Conservation (phyloP, 2,329 filamentous ascomycete species). For the Aspergillus ibericus region DNA sequence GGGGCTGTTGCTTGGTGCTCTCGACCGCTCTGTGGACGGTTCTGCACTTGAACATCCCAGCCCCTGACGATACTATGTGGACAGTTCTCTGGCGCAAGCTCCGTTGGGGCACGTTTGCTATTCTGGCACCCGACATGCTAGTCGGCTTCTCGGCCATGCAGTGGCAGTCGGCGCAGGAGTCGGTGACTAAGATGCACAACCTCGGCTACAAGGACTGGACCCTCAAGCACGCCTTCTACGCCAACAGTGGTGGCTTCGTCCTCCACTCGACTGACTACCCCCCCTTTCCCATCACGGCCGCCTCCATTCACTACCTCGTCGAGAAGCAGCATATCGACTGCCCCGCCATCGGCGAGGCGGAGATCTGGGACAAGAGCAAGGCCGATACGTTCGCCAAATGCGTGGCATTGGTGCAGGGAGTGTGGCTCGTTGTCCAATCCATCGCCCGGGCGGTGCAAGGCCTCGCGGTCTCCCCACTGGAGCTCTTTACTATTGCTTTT, state of each 20-base stretch:
- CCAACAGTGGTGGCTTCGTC: constrained; percentile 5
- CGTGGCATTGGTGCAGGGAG: constrained; percentile 1
- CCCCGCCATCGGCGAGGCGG: not conserved
- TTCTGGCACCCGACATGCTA: not conserved
- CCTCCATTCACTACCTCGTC: not conserved
- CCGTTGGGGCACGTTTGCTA: constrained; percentile 2
- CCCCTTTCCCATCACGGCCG: not conserved
- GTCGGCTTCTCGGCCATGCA: constrained; percentile 6
- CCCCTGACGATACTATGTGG: not conserved
- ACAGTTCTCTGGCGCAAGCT: not conserved
- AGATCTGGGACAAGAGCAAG: constrained; percentile 5
- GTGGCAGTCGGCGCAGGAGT: constrained; percentile 4
- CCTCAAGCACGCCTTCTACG: constrained; percentile 3
- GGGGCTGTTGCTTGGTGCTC: not conserved
- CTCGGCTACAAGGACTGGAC: constrained; percentile 3
- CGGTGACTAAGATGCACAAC: not conserved
- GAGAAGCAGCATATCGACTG: not conserved
- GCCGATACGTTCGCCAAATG: constrained; percentile 1
- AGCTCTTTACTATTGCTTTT: constrained; percentile 3
- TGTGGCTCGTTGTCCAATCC: constrained; percentile 1
- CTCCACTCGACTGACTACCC: not conserved
- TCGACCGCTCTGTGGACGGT: constrained; percentile 2
- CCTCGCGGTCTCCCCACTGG: not conserved
- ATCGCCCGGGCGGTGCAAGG: not conserved
- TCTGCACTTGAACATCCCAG: constrained; percentile 5